Base-by-base conservation (phyloP, 1,284 basidiomycete species). In the Sanguinoderma infundibulare region DNA sequence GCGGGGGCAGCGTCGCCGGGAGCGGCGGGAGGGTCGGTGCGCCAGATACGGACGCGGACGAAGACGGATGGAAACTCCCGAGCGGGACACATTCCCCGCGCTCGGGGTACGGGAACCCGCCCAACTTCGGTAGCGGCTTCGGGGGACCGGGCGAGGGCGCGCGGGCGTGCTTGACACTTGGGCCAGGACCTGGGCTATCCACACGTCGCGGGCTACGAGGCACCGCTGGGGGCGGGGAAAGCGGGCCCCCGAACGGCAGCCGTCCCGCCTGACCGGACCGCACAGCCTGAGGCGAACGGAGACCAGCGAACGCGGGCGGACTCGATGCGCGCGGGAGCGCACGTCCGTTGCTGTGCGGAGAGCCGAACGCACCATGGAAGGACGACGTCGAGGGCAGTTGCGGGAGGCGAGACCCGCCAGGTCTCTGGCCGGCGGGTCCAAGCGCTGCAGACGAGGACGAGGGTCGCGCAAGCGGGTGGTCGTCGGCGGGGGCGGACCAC, bases 401-500 rank as follows among this genome's bases (percentile, higher is more conserved):
- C 0, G 66, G 55, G 35, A 65, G 40, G 34, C 67, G 63, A 3
- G 66, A 44, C 3, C 55, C 53, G 2, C 64, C 10, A 1, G 61
- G 50, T 3, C 67, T 67, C 39, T 67, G 65, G 12, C 63, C n/a
- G 24, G 62, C 50, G 2, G 40, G 66, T 5, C 59, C 58, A 20
- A 40, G 67, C 42, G 50, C 46, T 26, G 65, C 61, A 20, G 72
- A 72, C 4, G 67, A 62, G n/a, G n/a, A n/a, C n/a, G n/a, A n/a
- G n/a, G n/a, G n/a, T n/a, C n/a, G n/a, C 2, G 71, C 69, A 0
- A 70, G 67, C 2, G 67, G 64, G 20, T 60, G 54, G 26, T 52
- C 53, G 36, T 36, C 42, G 3, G 70, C 70, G 6, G 72, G 70
- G 1, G 60, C 40, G 7, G 70, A 74, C 67, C 73, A 77, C n/a